Conservation (phyloP, 1,284 basidiomycete genomes). For the Phellopilus nigrolimitatus region DNA sequence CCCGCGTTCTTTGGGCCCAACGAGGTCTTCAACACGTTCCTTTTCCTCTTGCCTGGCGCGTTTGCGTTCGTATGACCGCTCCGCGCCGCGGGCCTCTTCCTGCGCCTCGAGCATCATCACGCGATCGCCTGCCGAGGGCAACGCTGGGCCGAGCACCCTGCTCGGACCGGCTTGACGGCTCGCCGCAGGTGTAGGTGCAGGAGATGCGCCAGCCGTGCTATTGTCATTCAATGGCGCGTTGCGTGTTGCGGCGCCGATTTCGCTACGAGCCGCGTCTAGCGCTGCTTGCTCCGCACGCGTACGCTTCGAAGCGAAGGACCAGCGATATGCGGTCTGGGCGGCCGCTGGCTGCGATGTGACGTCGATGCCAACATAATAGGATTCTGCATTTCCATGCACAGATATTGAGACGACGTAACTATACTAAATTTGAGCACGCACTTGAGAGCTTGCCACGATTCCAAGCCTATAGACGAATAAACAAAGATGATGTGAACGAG, state of each 20-base stretch:
- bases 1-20: conserved; percentile 69
- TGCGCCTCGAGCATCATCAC: conserved; percentile 56
- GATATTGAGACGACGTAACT: background rate
- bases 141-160: conserved; percentile 56
- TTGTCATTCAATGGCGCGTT: conserved; percentile 25
- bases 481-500: conserved; percentile 6
- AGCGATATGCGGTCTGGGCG: conserved; percentile 57
- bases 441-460: conserved; percentile 67
- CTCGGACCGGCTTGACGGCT: conserved; percentile 28
- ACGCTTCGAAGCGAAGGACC: conserved; percentile 47
- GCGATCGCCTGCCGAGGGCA: conserved; percentile 62
- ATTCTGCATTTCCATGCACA: conserved; percentile 34
- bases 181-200: conserved; percentile 18
- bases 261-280: conserved; percentile 50
- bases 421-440: conserved; percentile 29
- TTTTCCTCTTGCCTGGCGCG: conserved; percentile 60
- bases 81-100: conserved; percentile 43
- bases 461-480: conserved; percentile 51
- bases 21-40: conserved; percentile 65
- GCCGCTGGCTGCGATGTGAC: conserved; percentile 45
- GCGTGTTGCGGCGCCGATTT: conserved; percentile 57
- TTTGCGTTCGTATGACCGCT: conserved; percentile 54
- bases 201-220: conserved; percentile 8
- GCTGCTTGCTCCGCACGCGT: conserved; percentile 49
- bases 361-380: conserved; percentile 56